Conservation (phyloP, 2,329 filamentous ascomycete genomes). For the Trichoderma lentiforme region DNA sequence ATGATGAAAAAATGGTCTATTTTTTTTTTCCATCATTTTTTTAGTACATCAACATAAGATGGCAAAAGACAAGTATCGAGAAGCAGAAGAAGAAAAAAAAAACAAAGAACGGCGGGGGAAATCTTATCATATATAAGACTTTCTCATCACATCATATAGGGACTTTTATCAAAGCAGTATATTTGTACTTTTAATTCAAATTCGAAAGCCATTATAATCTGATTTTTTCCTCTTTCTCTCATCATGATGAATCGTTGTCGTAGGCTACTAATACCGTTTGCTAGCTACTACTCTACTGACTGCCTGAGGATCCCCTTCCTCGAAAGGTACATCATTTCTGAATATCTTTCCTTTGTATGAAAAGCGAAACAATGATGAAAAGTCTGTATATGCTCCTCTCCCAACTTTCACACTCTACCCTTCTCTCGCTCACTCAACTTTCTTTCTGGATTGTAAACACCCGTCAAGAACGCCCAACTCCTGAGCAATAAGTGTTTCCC, state of each 20-base stretch:
- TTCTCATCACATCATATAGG: not conserved
- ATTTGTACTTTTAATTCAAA: slow-evolving; percentile 14
- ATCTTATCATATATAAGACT: not conserved
- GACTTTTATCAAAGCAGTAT: slow-evolving; percentile 2
- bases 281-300: not conserved
- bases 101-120: not conserved
- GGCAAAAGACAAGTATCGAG: not conserved
- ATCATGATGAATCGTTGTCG: slow-evolving; percentile 4
- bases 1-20: not conserved
- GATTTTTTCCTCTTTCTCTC: not conserved
- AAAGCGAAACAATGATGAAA: not conserved
- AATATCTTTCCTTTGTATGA: not conserved
- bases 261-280: not conserved
- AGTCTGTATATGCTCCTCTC: not conserved
- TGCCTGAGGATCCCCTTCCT: not conserved
- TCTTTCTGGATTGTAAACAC: slow-evolving; percentile 9
- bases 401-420: not conserved
- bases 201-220: slow-evolving; percentile 1
- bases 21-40: not conserved
- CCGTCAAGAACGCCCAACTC: slow-evolving; percentile 31
- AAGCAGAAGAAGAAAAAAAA: not conserved
- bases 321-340: not conserved
- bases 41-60: not conserved
- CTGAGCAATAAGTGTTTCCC: slow-evolving; percentile 24
- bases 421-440: not conserved